Evolutionary conservation across 2,329 filamentous ascomycete genomes (phyloP).

Genomic region (Fusarium brevicatenulatum): DNA sequence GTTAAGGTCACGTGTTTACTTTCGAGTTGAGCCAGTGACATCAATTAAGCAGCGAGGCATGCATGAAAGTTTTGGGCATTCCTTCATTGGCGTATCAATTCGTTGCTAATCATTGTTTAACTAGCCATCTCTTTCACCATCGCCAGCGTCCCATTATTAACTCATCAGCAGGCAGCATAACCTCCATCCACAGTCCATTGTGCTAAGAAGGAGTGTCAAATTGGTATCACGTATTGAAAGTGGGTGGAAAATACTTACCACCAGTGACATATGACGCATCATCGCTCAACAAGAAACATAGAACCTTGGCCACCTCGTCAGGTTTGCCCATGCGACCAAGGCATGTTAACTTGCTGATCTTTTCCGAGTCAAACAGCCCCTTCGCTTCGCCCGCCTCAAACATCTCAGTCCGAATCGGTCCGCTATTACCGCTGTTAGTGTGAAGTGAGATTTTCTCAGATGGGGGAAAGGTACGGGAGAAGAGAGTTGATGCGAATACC

Average conservation of each 20-base stretch:
- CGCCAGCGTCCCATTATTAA: background rate
- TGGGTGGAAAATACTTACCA: accelerated
- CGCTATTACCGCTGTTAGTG: accelerated
- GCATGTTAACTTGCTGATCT: background rate
- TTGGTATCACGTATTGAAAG: too few relatives aligned
- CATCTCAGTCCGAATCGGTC: background rate
- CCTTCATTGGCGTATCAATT: too few relatives aligned
- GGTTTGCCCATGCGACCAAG: background rate
- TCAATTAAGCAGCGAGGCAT: too few relatives aligned
- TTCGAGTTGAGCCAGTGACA: too few relatives aligned
- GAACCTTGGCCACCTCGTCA: background rate
- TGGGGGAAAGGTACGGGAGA: background rate
- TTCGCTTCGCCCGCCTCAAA: background rate
- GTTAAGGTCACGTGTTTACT: too few relatives aligned
- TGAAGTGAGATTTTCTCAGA: too few relatives aligned
- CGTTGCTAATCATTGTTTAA: too few relatives aligned
- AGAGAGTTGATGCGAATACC: background rate
- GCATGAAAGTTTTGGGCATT: too few relatives aligned
- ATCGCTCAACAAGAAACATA: background rate
- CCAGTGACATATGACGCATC: background rate
- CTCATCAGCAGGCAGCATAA: background rate
- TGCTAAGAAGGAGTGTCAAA: background rate
- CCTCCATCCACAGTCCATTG: background rate
- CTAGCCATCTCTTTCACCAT: too few relatives aligned
- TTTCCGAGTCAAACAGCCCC: background rate